Evolutionary conservation across 1,139 yeast genomes (phyloP).

Genomic region (Nadsonia starkeyi-henricii): DNA sequence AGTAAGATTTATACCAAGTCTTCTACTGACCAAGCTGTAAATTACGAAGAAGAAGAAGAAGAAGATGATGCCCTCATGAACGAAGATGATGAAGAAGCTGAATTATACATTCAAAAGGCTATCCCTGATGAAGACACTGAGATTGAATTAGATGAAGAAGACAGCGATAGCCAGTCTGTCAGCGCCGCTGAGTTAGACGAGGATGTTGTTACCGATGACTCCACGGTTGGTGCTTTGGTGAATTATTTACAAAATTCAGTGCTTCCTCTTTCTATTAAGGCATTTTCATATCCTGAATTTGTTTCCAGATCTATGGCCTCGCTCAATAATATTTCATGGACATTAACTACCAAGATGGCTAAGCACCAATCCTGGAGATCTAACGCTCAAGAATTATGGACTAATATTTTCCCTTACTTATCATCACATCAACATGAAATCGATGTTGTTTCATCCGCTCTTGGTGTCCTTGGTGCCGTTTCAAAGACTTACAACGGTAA

Average conservation of each 20-base stretch:
- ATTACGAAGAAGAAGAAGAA: conserved; percentile 9
- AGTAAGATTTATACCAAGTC: conserved; percentile 9
- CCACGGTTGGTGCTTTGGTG: conserved; percentile 1
- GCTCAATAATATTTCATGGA: conserved; percentile 44
- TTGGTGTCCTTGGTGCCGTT: conserved; percentile 53
- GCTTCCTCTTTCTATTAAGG: conserved; percentile 12
- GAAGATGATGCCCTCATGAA: conserved; percentile 4
- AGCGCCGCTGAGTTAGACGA: conserved; percentile 2
- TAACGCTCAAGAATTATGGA: conserved; percentile 20
- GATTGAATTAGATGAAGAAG: conserved; percentile 7
- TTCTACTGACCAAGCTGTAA: conserved; percentile 8
- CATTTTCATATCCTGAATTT: conserved; percentile 11
- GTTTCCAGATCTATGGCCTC: conserved; percentile 45
- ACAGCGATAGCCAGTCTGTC: conserved; percentile 6
- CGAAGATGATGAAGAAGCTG: conserved; percentile 10
- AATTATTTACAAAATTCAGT: conserved; percentile 10
- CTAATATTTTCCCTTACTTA: conserved; percentile 11
- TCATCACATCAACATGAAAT: conserved; percentile 14
- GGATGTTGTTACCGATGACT: conserved; percentile 3
- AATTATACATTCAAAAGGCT: conserved; percentile 2
- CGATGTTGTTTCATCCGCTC: conserved; percentile 32
- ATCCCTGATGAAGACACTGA: conserved; percentile 9
- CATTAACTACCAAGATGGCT: conserved; percentile 10
- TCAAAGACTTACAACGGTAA: conserved; percentile 32
- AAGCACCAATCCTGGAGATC: conserved; percentile 16